Evolutionary conservation across 2,329 filamentous ascomycete genomes (phyloP), one percentile per base, ranked within the genome.

Genomic region (Kalmusia sp.): DNA sequence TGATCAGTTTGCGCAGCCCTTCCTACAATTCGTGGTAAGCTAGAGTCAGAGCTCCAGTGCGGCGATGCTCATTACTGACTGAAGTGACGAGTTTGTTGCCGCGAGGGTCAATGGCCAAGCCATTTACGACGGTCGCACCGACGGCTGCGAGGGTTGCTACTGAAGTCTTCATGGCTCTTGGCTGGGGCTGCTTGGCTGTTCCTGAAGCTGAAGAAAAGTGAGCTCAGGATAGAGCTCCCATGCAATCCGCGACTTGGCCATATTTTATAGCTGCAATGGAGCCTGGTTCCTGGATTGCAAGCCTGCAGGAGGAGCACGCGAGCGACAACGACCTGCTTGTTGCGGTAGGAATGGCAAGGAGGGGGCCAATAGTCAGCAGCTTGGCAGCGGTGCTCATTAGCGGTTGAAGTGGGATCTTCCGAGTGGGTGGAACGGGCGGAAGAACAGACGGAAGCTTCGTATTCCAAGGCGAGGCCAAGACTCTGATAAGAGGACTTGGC

Each of bases 41-140:
- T 21, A 14, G n/a, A 30, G 17, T 14, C n/a, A n/a, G n/a, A n/a
- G n/a, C n/a, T n/a, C 30, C 12, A 27, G 37, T 30, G 9, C 12
- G 12, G 7, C 9, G 31, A 6, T 9, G 8, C 6, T 27, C 24
- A 1, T 21, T 12, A 54, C 62, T 33, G 31, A 69, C 67, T 27
- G 67, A 71, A 21, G 54, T 57, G 19, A 70, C 66, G n/a, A 68
- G 60, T 25, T 55, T 51, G 22, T 65, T 60, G 15, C 51, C 49
- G 44, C 63, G 63, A 43, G 62, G 56, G 34, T 62, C 48, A 34
- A 71, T 38, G 49, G 59, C 66, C 33, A 58, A 62, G 12, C 60
- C 65, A 46, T 68, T 46, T 19, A 46, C 41, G 12, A 56, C 58
- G 17, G 57, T 31, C 14, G 57, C 64, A 40, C 56, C 63, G 44